These are phyloP conservation scores for Aspergillus brunneoviolaceus DNA, from an alignment of 2,329 filamentous ascomycete genomes.

Conservation along the genomic window DNA sequence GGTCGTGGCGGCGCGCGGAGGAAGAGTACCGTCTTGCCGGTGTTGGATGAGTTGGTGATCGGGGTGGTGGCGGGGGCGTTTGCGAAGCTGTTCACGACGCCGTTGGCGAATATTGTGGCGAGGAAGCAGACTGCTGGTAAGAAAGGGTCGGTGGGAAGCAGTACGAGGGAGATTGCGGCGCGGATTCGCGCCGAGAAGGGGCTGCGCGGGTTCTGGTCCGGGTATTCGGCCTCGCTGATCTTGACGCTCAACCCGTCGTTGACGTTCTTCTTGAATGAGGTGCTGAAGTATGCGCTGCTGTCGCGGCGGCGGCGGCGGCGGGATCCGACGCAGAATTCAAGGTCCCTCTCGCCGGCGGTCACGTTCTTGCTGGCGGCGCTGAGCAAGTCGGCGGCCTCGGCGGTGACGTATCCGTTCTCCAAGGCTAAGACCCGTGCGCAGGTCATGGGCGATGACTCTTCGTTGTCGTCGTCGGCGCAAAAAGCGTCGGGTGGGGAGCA, in stretches of 20 bases:
- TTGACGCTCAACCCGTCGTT: slow-evolving; percentile 82
- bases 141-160: slow-evolving; percentile 22
- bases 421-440: slow-evolving; percentile 80
- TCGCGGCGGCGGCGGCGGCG: slow-evolving; percentile 31
- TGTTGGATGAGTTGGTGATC: slow-evolving; percentile 71
- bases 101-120: slow-evolving; percentile 78
- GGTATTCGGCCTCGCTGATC: slow-evolving; percentile 77
- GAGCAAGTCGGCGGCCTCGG: slow-evolving; percentile 75
- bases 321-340: slow-evolving; percentile 45
- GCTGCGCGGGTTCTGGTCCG: slow-evolving; percentile 77
- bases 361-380: slow-evolving; percentile 70
- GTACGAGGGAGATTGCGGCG: slow-evolving; percentile 58
- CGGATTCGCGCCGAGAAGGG: slow-evolving; percentile 70
- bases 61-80: slow-evolving; percentile 70
- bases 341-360: slow-evolving; percentile 51
- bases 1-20: slow-evolving; percentile 18
- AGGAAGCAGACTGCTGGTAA: slow-evolving; percentile 70
- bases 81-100: slow-evolving; percentile 74
- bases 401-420: slow-evolving; percentile 80
- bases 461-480: slow-evolving; percentile 12
- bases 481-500: slow-evolving; percentile 5
- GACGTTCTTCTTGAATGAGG: slow-evolving; percentile 79
- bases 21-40: slow-evolving; percentile 49
- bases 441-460: slow-evolving; percentile 39
- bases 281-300: slow-evolving; percentile 63